A percentile compares a stretch with the other conserved stretches of the same genome.
These are phyloP conservation scores for Nakaseomyces nivariensis DNA, from an alignment of 1,139 yeast species.

Conservation along the genomic window DNA sequence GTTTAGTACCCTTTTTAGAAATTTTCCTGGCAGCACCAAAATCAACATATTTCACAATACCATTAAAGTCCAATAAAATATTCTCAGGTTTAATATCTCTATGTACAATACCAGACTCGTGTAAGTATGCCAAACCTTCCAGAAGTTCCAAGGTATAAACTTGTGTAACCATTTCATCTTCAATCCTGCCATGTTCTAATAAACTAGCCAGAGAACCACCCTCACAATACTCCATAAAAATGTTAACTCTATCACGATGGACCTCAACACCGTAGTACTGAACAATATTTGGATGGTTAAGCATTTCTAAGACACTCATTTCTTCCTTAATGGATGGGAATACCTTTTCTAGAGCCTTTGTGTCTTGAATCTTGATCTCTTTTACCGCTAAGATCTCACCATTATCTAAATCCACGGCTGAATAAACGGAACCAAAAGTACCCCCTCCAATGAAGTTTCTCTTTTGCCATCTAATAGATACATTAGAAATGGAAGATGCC, in stretches of 20 bases:
- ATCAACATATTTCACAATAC: constrained; percentile 89
- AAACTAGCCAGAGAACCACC: constrained; percentile 87
- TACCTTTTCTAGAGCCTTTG: constrained; percentile 74
- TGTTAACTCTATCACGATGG: constrained; percentile 88
- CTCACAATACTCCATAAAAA: constrained; percentile 96
- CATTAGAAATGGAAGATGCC: constrained; percentile 83
- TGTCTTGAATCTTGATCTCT: constrained; percentile 84
- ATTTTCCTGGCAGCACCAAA: constrained; percentile 97
- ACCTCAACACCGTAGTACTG: constrained; percentile 96
- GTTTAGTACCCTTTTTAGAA: constrained; percentile 41
- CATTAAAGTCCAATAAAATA: constrained; percentile 79
- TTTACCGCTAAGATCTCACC: constrained; percentile 97
- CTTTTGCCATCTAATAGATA: constrained; percentile 95
- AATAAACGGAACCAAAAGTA: constrained; percentile 87
- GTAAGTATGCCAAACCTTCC: constrained; percentile 91
- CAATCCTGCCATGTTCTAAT: constrained; percentile 83
- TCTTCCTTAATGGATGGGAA: constrained; percentile 89
- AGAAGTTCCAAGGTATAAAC: constrained; percentile 86
- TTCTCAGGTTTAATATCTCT: constrained; percentile 96
- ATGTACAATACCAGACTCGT: constrained; percentile 93
- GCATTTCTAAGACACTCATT: constrained; percentile 91
- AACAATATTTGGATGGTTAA: constrained; percentile 91
- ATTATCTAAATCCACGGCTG: constrained; percentile 85
- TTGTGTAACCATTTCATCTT: constrained; percentile 88
- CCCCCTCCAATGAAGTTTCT: constrained; percentile 93